A percentile compares a stretch with the other conserved stretches of the same genome.
These are phyloP conservation scores for Cardamine occulta DNA, from an alignment of 345 rosid species.

Conservation along the genomic window DNA sequence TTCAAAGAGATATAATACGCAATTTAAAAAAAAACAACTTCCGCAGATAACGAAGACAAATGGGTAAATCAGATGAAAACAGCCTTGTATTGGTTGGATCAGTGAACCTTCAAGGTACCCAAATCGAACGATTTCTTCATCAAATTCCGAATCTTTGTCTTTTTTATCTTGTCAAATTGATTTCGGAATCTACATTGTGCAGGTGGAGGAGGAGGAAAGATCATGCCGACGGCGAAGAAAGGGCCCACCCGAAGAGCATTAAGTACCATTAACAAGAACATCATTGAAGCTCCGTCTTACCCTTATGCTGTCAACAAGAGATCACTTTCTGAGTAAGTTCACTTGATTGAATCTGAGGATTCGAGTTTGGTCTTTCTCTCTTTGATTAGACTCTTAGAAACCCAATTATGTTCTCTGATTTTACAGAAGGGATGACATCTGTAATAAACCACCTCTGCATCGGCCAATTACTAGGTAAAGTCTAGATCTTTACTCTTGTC, in stretches of 20 bases:
- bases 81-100: constrained; percentile 60
- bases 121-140: constrained; percentile 27
- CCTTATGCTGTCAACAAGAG: constrained; percentile 75
- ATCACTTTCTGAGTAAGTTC: constrained; percentile 63
- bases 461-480: constrained; percentile 85
- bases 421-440: constrained; percentile 53
- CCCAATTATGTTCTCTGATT: not conserved
- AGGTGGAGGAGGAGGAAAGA: constrained; percentile 63
- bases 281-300: constrained; percentile 56
- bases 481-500: constrained; percentile 19
- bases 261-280: constrained; percentile 64
- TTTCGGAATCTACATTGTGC: constrained; percentile 29
- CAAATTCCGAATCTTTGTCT: constrained; percentile 5
- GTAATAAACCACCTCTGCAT: constrained; percentile 62
- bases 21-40: constrained; percentile 20
- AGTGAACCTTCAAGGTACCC: constrained; percentile 52
- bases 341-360: not conserved
- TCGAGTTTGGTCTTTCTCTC: not conserved
- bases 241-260: constrained; percentile 75
- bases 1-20: not conserved
- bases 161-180: constrained; percentile 21
- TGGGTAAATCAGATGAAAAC: constrained; percentile 82
- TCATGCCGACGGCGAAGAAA: constrained; percentile 40
- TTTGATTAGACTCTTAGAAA: constrained; percentile 8
- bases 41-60: constrained; percentile 39